Base-by-base conservation (phyloP, 2,329 filamentous ascomycete genomes). In the Microcyclosporella mali region DNA sequence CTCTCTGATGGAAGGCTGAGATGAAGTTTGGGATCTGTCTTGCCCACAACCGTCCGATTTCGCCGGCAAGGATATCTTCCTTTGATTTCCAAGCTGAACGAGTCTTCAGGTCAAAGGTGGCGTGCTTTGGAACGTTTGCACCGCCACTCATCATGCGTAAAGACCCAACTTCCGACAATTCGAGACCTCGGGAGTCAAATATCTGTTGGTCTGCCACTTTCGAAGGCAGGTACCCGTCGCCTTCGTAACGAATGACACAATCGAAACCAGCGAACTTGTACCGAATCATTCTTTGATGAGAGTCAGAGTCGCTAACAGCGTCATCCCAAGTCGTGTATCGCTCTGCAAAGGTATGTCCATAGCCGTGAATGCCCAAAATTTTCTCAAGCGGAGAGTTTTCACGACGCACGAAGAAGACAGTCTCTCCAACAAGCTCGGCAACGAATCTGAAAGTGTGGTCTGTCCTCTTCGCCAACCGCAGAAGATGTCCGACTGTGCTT, bases 311-410 rank as follows among this genome's bases (percentile, higher is more conserved):
- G 34, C 67, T 70, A 0, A 79, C 73, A 1, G 69, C 70, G 0
- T 52, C 9, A 8, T 75, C 73, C 81, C 81, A 85, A 0, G 70
- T 77, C 0, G 83, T 86, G 54, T 84, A 81, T 1, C 70, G 69
- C 36, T 84, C 78, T 0, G 78, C 79, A 50, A 87, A 86, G 0
- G 77, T 72, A 51, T 85, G 81, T 0, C 82, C 81, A 51, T 71
- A 84, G 0, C 82, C 83, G 12, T 53, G 52, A 0, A 85, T 63
- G n/a, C 68, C 68, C 0, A 63, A 51, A 4, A 85, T 78, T 0
- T 69, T 56, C 50, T 82, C 77, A 0, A 60, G 73, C 0, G 81
- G 78, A 0, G 74, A 72, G 33, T 77, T 79, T 53, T 83, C 80
- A 16, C 75, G 70, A 1, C 82, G 75, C 10, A 81, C 60, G 37